Evolutionary conservation across 2,329 filamentous ascomycete species (phyloP).

Genomic region (Scedosporium dehoogii): DNA sequence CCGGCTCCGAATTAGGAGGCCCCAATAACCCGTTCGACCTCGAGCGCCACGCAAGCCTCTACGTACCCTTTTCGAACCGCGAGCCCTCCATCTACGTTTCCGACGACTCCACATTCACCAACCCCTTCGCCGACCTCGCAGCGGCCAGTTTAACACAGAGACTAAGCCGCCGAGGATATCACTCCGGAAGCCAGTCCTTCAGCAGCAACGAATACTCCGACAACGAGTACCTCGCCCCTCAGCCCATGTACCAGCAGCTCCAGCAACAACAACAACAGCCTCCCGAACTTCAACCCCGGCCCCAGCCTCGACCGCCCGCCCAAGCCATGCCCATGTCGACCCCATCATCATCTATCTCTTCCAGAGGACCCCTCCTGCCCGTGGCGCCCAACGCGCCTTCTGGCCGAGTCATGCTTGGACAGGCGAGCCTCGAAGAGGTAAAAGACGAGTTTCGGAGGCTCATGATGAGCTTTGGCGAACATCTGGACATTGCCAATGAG

Average conservation of each 20-base stretch:
- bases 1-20: conserved; percentile 44
- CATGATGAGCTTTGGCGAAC: conserved; percentile 38
- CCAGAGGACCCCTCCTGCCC: conserved; percentile 17
- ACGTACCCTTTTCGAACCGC: conserved; percentile 31
- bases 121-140: conserved; percentile 19
- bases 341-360: background rate
- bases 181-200: conserved; percentile 10
- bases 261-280: conserved; percentile 13
- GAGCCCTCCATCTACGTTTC: conserved; percentile 53
- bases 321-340: background rate
- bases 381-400: conserved; percentile 36
- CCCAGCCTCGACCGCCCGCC: background rate
- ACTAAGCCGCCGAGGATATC: background rate
- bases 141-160: background rate
- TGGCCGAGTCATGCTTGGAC: conserved; percentile 42
- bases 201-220: conserved; percentile 13
- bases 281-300: background rate
- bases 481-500: conserved; percentile 33
- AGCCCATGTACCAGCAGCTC: conserved; percentile 12
- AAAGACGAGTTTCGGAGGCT: conserved; percentile 40
- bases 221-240: conserved; percentile 12
- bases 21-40: conserved; percentile 53
- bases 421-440: conserved; percentile 39
- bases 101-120: conserved; percentile 43
- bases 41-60: conserved; percentile 51